Percentiles rank a stretch among this genome's conserved stretches.
phyloP scores from a whole-genome alignment of 805 yeast genomes.

The Cyberlindnera lachancei region DNA sequence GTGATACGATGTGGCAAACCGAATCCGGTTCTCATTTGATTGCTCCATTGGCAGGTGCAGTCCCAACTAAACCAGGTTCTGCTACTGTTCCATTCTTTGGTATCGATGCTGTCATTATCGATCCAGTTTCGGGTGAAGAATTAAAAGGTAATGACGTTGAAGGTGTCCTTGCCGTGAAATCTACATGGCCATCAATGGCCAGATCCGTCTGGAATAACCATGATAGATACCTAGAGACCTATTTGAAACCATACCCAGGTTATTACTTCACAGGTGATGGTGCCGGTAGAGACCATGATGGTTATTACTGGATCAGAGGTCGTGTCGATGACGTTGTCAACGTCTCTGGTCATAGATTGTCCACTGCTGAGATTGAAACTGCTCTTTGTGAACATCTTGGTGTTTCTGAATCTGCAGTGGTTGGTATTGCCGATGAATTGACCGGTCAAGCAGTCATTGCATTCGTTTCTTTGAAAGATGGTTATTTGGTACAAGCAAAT shows the following conservation, averaged over 20 bases:
- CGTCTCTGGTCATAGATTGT: slow-evolving; percentile 94
- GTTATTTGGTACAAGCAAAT: slow-evolving; percentile 25
- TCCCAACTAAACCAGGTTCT: slow-evolving; percentile 95
- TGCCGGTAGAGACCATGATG: slow-evolving; percentile 95
- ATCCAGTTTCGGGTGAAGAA: slow-evolving; percentile 87
- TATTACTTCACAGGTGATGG: slow-evolving; percentile 97
- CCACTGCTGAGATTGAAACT: slow-evolving; percentile 98
- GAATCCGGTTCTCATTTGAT: slow-evolving; percentile 95
- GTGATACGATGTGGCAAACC: slow-evolving; percentile 98
- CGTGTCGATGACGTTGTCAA: slow-evolving; percentile 98
- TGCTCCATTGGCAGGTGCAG: slow-evolving; percentile 90
- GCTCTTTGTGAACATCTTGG: slow-evolving; percentile 71
- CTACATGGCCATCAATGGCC: slow-evolving; percentile 98
- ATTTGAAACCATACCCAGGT: slow-evolving; percentile 88
- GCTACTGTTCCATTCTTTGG: slow-evolving; percentile 97
- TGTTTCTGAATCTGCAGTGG: slow-evolving; percentile 95
- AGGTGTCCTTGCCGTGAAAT: slow-evolving; percentile 87
- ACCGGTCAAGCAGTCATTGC: slow-evolving; percentile 98
- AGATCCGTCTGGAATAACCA: slow-evolving; percentile 92
- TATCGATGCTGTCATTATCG: slow-evolving; percentile 81
- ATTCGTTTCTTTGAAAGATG: slow-evolving; percentile 74
- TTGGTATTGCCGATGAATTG: slow-evolving; percentile 88
- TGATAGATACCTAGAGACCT: slow-evolving; percentile 80
- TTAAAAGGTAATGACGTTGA: slow-evolving; percentile 84
- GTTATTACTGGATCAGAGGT: slow-evolving; percentile 96